phyloP scores from a whole-genome alignment of 768 basidiomycete genomes.

The Pisolithus albus region DNA sequence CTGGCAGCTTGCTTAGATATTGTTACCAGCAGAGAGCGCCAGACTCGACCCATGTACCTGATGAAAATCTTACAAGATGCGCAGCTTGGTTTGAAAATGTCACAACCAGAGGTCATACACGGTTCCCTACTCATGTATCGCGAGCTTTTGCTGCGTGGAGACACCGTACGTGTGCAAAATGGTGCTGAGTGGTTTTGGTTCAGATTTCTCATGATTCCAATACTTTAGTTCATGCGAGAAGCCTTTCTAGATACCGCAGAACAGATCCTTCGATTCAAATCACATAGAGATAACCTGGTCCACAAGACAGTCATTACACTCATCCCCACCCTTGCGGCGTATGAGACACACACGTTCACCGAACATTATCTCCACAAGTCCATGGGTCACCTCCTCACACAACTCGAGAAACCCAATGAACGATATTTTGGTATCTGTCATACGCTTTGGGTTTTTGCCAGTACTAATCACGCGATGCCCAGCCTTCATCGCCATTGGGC shows the following conservation, averaged over 20 bases:
- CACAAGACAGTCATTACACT: slow-evolving; percentile 93
- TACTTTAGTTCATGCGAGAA: slow-evolving; percentile 75
- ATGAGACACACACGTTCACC: slow-evolving; percentile 89
- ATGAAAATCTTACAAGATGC: slow-evolving; percentile 85
- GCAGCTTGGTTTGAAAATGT: slow-evolving; percentile 70
- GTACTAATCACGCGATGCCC: not conserved
- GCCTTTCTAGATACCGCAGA: slow-evolving; percentile 84
- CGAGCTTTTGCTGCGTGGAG: slow-evolving; percentile 87
- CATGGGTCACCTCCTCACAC: slow-evolving; percentile 85
- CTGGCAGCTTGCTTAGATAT: slow-evolving; percentile 92
- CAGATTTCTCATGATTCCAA: not conserved
- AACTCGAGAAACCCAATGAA: slow-evolving; percentile 85
- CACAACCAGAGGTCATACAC: slow-evolving; percentile 83
- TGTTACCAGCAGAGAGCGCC: slow-evolving; percentile 65
- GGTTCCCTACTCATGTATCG: slow-evolving; percentile 89
- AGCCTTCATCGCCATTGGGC: slow-evolving; percentile 97
- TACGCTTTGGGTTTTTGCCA: not conserved
- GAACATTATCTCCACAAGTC: slow-evolving; percentile 88
- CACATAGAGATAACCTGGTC: slow-evolving; percentile 80
- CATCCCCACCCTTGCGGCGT: slow-evolving; percentile 90
- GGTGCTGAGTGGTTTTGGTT: not conserved
- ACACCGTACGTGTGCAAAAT: slow-evolving; percentile 59
- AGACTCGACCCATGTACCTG: slow-evolving; percentile 58
- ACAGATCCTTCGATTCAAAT: slow-evolving; percentile 80
- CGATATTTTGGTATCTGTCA: slow-evolving; percentile 66